Conservation (phyloP, 2,329 filamentous ascomycete genomes). For the Drechmeria coniospora region DNA sequence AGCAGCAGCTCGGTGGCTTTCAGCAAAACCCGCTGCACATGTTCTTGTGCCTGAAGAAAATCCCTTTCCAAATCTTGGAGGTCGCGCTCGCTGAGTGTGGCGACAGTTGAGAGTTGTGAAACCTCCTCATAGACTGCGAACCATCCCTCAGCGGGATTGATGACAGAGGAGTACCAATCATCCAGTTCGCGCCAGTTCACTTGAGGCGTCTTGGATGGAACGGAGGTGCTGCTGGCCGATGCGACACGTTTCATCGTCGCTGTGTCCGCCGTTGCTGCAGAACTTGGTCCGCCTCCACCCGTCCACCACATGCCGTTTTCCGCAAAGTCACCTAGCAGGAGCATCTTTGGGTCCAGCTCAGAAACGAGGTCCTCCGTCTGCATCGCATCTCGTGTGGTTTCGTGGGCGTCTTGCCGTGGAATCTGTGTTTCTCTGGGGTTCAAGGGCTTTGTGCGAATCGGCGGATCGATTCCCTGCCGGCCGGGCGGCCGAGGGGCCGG, state of each 20-base stretch:
- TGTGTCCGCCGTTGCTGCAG: no score
- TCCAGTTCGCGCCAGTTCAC: conserved; percentile 60
- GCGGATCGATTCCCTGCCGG: conserved; percentile 8
- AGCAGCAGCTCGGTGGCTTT: conserved; percentile 67
- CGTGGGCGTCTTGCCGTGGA: conserved; percentile 11
- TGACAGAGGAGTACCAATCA: conserved; percentile 59
- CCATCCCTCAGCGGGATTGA: conserved; percentile 57
- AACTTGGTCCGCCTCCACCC: no score
- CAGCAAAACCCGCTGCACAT: conserved; percentile 53
- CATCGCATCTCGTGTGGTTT: conserved; percentile 7
- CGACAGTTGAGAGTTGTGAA: conserved; percentile 12
- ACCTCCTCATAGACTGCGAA: conserved; percentile 40
- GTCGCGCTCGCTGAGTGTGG: conserved; percentile 17
- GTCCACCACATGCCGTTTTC: conserved; percentile 80
- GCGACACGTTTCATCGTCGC: no score
- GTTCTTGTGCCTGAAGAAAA: conserved; percentile 44
- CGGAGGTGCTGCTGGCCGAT: no score
- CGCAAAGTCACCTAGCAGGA: conserved; percentile 59
- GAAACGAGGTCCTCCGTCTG: conserved; percentile 9
- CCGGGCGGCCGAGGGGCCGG: conserved; percentile 18
- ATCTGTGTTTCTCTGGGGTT: conserved; percentile 6
- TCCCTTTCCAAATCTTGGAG: conserved; percentile 30
- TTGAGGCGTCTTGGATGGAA: conserved; percentile 43
- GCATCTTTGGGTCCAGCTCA: conserved; percentile 58
- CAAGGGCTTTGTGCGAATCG: conserved; percentile 13